Percentiles rank a stretch among this genome's conserved stretches.
phyloP scores from a whole-genome alignment of 768 basidiomycete genomes.

The Hirschioporus abietinus region DNA sequence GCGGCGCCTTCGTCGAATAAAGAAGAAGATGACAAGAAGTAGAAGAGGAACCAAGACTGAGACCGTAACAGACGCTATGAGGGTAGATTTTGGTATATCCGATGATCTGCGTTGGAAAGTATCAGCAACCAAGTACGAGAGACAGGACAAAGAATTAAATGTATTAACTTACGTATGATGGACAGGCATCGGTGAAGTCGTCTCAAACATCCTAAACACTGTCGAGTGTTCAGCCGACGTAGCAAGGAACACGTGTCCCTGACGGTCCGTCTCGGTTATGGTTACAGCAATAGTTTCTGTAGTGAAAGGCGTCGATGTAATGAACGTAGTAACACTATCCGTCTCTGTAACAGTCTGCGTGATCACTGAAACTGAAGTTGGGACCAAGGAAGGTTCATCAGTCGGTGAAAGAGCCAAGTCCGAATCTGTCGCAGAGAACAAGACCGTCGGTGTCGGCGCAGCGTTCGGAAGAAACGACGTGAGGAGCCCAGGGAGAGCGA shows the following conservation, averaged over 20 bases:
- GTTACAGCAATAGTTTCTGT: not conserved
- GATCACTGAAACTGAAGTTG: not conserved
- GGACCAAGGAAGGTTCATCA: not conserved
- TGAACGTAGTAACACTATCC: not conserved
- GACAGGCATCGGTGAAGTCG: not conserved
- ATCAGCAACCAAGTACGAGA: not conserved
- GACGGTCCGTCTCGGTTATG: not conserved
- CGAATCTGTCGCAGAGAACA: not conserved
- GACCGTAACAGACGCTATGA: not conserved
- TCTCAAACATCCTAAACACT: not conserved
- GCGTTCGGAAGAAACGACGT: not conserved
- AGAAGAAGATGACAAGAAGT: not conserved
- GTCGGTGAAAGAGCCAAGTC: too few species aligned
- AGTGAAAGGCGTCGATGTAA: not conserved
- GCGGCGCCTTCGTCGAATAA: not conserved
- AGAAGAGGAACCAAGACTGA: not conserved
- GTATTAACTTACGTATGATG: not conserved
- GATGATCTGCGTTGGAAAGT: not conserved
- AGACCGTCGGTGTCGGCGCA: not conserved
- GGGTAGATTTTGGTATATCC: not conserved
- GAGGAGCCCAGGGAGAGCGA: not conserved
- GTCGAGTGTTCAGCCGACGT: not conserved
- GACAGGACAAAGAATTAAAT: not conserved
- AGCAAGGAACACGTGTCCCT: not conserved
- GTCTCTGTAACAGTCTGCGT: not conserved